Percentiles rank a stretch among this genome's conserved stretches.
Conservation (phyloP, 2,329 filamentous ascomycete species). For the Cephalotrichum gorgonifer region DNA sequence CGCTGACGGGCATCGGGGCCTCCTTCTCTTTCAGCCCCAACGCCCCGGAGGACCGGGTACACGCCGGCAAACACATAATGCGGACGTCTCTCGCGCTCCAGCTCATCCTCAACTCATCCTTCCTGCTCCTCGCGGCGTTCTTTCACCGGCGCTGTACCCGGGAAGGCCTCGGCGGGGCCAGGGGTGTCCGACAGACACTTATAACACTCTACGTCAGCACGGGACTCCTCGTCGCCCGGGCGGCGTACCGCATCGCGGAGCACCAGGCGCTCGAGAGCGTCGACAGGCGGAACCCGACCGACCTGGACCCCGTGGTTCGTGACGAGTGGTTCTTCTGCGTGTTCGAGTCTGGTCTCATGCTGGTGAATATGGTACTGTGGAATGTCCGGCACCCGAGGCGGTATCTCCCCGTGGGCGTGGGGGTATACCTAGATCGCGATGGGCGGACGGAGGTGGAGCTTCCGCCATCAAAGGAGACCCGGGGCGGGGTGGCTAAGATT, state of each 20-base stretch:
- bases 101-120: constrained; percentile 32
- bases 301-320: constrained; percentile 18
- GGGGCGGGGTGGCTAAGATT: background rate
- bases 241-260: constrained; percentile 44
- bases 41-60: constrained; percentile 15
- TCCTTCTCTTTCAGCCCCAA: constrained; percentile 26
- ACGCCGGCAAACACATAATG: constrained; percentile 24
- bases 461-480: background rate
- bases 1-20: constrained; percentile 32
- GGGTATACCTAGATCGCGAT: background rate
- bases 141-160: constrained; percentile 30
- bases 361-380: constrained; percentile 29
- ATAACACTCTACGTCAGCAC: constrained; percentile 23
- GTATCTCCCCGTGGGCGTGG: constrained; percentile 20
- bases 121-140: constrained; percentile 27
- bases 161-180: constrained; percentile 7
- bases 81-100: constrained; percentile 34
- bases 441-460: background rate
- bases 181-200: background rate
- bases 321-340: constrained; percentile 36
- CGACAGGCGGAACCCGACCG: background rate
- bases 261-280: constrained; percentile 25
- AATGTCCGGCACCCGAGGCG: constrained; percentile 31
- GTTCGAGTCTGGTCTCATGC: constrained; percentile 32
- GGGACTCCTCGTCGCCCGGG: constrained; percentile 29